Base-by-base conservation (phyloP, 2,329 filamentous ascomycete genomes). In the Pleoardoris graminearum region DNA sequence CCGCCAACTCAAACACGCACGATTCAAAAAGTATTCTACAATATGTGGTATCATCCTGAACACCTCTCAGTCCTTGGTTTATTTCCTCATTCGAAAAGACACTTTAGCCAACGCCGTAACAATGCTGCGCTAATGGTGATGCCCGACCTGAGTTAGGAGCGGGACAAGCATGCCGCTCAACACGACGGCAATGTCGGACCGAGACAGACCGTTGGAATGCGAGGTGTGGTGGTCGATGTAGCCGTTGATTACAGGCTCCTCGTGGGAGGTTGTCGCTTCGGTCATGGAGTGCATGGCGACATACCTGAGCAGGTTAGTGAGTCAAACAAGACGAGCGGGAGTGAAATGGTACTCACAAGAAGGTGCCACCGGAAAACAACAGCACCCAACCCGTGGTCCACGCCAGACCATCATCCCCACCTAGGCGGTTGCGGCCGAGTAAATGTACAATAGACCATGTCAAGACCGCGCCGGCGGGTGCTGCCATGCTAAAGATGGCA, bases 201-300 rank as follows among this genome's bases (percentile, higher is more conserved):
- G 70, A 32, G 66, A 81, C 73, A 68, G 82, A 82, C 52, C 80
- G 77, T 66, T 82, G 5, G n/a, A 19, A 79, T 35, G 76, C 64
- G 30, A 70, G 51, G 60, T 50, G 43, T 86, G 85, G 30, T 66
- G 61, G 51, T 82, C 77, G n/a, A 84, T 78, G 57, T 85, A 80
- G 46, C 76, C 73, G 25, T 81, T 76, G 1, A 75, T 70, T 7
- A 75, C 73, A 46, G 61, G 65, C 35, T 72, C 67, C 27, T 67
- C 65, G 45, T 68, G 63, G 17, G 60, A 60, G 14, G 65, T 57
- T 11, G 79, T 77, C 19, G 86, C 84, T 66, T 96, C 92, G 69
- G 95, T 90, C 91, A 97, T 96, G 0, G 92, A 91, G 69, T 99
- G 94, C 92, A 97, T 97, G 1, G 94, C 94, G 37, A 99, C 94